These are phyloP conservation scores for Arthrocladium fulminans DNA, from an alignment of 2,329 filamentous ascomycete species.

Conservation along the genomic window DNA sequence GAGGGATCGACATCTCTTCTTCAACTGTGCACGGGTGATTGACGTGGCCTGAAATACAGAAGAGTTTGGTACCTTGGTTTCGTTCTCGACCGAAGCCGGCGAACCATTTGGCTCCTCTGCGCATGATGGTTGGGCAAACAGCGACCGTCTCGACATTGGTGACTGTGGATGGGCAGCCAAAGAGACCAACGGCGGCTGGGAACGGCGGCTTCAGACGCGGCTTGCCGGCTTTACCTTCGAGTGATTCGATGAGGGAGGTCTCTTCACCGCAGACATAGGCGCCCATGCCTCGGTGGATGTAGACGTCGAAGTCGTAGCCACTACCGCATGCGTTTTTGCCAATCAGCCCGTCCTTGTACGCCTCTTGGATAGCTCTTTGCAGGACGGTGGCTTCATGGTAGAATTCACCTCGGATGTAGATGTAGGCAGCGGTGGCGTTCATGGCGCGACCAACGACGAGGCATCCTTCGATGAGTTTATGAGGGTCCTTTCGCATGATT, in stretches of 20 bases:
- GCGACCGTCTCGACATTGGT: constrained; percentile 97
- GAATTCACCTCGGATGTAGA: constrained; percentile 98
- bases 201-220: constrained; percentile 97
- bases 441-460: constrained; percentile 92
- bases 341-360: constrained; percentile 86
- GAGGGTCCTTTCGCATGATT: constrained; percentile 99
- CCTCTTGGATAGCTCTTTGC: constrained; percentile 93
- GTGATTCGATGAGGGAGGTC: constrained; percentile 93
- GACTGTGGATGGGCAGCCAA: constrained; percentile 95
- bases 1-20: constrained; percentile 97
- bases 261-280: constrained; percentile 98
- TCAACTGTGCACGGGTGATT: constrained; percentile 98
- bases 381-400: constrained; percentile 90
- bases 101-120: constrained; percentile 89
- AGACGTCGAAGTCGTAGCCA: constrained; percentile 97
- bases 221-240: constrained; percentile 98
- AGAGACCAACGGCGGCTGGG: constrained; percentile 91
- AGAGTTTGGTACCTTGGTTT: constrained; percentile 95
- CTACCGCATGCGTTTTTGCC: constrained; percentile 97
- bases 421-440: constrained; percentile 98
- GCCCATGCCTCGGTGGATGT: constrained; percentile 89
- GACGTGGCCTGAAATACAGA: constrained; percentile 95
- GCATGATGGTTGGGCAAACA: constrained; percentile 89
- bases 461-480: constrained; percentile 97
- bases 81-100: constrained; percentile 87